These are phyloP conservation scores for Cucurbita maxima DNA, from an alignment of 306 rosid genomes.

Conservation along the genomic window DNA sequence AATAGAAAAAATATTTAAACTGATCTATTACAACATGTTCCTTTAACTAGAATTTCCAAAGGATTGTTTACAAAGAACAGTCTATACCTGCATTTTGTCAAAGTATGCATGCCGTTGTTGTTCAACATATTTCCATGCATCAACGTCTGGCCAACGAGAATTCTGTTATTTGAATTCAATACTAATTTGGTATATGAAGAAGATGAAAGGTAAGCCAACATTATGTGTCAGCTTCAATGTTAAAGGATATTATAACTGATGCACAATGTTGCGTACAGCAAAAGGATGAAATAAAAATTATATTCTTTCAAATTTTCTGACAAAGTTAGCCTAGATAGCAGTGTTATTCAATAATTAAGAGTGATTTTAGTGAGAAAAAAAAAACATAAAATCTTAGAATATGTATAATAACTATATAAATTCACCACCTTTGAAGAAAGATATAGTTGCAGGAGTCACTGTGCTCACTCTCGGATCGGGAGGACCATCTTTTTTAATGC, in stretches of 20 bases:
- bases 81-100: constrained; percentile 74
- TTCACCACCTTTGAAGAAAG: constrained; percentile 64
- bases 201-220: background rate
- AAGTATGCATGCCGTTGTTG: constrained; percentile 73
- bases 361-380: background rate
- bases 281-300: background rate
- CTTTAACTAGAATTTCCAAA: background rate
- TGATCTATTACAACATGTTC: background rate
- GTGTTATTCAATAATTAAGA: background rate
- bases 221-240: background rate
- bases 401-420: background rate
- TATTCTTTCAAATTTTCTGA: background rate
- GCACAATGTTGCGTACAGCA: background rate
- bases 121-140: constrained; percentile 84
- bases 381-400: background rate
- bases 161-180: constrained; percentile 7
- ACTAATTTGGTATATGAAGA: background rate
- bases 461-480: constrained; percentile 97
- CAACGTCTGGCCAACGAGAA: constrained; percentile 47
- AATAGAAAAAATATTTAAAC: background rate
- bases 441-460: constrained; percentile 76
- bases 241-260: background rate
- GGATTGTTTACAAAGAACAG: background rate
- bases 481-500: constrained; percentile 54
- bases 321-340: background rate